Percentiles rank a stretch among this genome's conserved stretches.
Conservation (phyloP, 768 basidiomycete genomes). For the Tricholomella constricta region DNA sequence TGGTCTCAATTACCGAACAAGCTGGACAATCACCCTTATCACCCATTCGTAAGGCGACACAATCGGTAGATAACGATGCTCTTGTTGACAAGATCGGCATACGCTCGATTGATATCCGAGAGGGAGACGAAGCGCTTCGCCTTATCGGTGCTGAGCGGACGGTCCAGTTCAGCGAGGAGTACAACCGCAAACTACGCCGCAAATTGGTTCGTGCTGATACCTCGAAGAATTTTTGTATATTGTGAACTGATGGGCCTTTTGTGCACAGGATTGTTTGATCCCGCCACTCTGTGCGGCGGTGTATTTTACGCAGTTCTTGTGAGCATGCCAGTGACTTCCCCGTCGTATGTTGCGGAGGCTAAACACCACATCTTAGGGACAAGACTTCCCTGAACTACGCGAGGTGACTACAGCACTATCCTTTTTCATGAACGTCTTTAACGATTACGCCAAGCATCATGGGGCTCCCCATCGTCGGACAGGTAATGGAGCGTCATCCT, state of each 20-base stretch:
- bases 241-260: background rate
- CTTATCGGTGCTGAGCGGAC: constrained; percentile 58
- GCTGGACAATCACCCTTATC: background rate
- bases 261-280: constrained; percentile 48
- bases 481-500: constrained; percentile 34
- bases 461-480: constrained; percentile 65
- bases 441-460: constrained; percentile 45
- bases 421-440: background rate
- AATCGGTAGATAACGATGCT: background rate
- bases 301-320: constrained; percentile 71
- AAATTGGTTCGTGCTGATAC: constrained; percentile 48
- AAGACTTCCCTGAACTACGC: constrained; percentile 74
- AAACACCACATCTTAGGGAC: constrained; percentile 42
- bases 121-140: constrained; percentile 62
- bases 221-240: background rate
- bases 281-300: constrained; percentile 62
- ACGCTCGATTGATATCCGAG: constrained; percentile 34
- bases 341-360: background rate
- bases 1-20: constrained; percentile 3
- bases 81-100: constrained; percentile 31
- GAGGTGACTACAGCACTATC: constrained; percentile 38
- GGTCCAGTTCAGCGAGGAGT: constrained; percentile 59
- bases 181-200: constrained; percentile 53
- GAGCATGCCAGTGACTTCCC: constrained; percentile 22
- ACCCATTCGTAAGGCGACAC: background rate